Percentiles rank a stretch among this genome's conserved stretches.
phyloP scores from a whole-genome alignment of 1,284 basidiomycete species.

The Paramarasmius palmivorus region DNA sequence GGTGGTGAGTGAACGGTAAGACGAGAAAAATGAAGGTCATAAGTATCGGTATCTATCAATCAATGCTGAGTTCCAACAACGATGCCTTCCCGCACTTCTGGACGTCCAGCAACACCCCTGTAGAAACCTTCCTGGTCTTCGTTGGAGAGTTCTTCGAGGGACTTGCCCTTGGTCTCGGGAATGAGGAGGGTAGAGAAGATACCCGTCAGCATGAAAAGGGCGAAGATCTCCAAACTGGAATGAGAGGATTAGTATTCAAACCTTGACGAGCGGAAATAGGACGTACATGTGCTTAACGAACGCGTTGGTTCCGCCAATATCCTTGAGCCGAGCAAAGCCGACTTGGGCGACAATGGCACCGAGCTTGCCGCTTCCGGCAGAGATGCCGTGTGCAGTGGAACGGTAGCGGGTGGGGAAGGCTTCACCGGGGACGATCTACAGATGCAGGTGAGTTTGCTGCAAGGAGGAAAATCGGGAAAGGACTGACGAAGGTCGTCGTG shows the following conservation, averaged over 20 bases:
- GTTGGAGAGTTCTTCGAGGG: conserved; percentile 72
- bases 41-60: not conserved
- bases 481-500: conserved; percentile 13
- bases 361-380: conserved; percentile 80
- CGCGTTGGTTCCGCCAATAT: conserved; percentile 62
- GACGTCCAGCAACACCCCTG: conserved; percentile 3
- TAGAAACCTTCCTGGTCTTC: conserved; percentile 71
- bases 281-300: conserved; percentile 68
- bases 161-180: conserved; percentile 71
- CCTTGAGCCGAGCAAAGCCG: conserved; percentile 69
- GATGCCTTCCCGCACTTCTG: conserved; percentile 4
- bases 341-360: conserved; percentile 85
- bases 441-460: conserved; percentile 51
- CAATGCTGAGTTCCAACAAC: not conserved
- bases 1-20: no score
- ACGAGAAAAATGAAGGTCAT: no score
- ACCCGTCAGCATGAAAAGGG: conserved; percentile 81
- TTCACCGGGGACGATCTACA: conserved; percentile 83
- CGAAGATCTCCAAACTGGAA: conserved; percentile 65
- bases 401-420: conserved; percentile 87
- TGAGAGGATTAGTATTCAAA: not conserved
- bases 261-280: conserved; percentile 10
- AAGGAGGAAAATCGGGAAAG: conserved; percentile 30
- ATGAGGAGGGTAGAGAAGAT: conserved; percentile 75
- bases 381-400: conserved; percentile 84